Percentiles rank a stretch among this genome's conserved stretches.
Conservation (phyloP, 208 protist species). For the Leishmania guyanensis region DNA sequence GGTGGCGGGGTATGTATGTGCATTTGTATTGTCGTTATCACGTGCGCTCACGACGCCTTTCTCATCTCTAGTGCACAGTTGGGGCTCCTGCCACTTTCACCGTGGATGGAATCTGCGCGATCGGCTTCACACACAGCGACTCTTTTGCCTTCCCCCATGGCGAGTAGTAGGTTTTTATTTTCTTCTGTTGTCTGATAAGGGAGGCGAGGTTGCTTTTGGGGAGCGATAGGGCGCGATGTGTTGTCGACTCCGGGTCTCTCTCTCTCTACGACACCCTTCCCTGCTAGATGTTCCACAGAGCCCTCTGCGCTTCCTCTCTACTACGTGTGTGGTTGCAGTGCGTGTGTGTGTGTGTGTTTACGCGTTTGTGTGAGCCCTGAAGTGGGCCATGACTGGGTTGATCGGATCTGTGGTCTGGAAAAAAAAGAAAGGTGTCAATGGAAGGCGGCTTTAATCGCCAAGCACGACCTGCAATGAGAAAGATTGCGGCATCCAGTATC, state of each 20-base stretch:
- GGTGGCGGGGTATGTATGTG: conserved; percentile 2
- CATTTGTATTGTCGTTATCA: not conserved
- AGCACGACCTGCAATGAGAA: not conserved
- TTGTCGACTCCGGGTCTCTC: conserved; percentile 5
- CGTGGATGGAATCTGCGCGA: not conserved
- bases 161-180: conserved; percentile 2
- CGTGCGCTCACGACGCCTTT: conserved; percentile 6
- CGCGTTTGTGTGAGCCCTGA: not conserved
- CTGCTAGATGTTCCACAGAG: not conserved
- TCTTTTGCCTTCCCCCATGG: not conserved
- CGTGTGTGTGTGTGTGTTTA: not conserved
- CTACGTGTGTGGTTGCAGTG: not conserved
- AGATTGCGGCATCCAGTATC: not conserved
- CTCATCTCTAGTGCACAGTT: not conserved
- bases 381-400: not conserved
- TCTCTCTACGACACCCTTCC: not conserved
- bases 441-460: not conserved
- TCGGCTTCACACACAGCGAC: not conserved
- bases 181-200: not conserved
- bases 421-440: not conserved
- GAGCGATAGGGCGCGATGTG: not conserved
- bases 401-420: not conserved
- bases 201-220: not conserved
- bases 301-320: not conserved
- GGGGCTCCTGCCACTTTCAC: not conserved